Base-by-base conservation (phyloP, 139 green algal genomes). In the Diplosphaera chodatii region DNA sequence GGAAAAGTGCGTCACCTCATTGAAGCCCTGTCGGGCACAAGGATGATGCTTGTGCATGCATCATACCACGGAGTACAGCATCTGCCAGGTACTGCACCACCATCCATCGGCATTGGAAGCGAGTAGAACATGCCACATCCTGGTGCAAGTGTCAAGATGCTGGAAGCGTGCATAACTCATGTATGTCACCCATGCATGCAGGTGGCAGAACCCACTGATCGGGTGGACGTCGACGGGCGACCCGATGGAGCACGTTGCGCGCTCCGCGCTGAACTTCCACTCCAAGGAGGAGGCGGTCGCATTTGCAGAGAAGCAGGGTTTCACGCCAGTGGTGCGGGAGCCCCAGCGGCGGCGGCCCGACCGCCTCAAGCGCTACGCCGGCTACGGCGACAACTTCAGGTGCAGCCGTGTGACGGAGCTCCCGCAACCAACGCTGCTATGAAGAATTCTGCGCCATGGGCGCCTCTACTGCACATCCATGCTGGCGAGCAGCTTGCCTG, bases 221-320 rank as follows among this genome's bases (percentile, higher is more conserved):
- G 94, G 94, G 13, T 98, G 94, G 94, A 98, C 93, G n/a, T 97
- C 90, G 25, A 97, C 93, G 6, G 88, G 82, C 0, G 94, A 98
- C 77, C 76, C 91, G 0, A 64, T 92, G 32, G 92, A 96, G 75
- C 92, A 90, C 64, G 85, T 95, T 29, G 77, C 37, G 1, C 78
- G 87, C 32, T 66, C 82, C 1, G 63, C 75, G 27, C 66, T 96
- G 31, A 67, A 77, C 32, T 96, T 96, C 63, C 74, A 82, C 66
- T 84, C 74, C 34, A 84, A 86, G 69, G 74, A 90, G 40, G 68
- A 73, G 1, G 81, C 71, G 0, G 55, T 86, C 32, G 68, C 69
- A 22, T 94, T 91, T 68, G 71, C 77, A 66, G 69, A 86, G 20
- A 90, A 90, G 76, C 87, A 97, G 69, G 83, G 89, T 20, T 90